A percentile compares a stretch with the other conserved stretches of the same genome.
Conservation (phyloP, 2,329 filamentous ascomycete species). For the Cytospora paraplurivora region DNA sequence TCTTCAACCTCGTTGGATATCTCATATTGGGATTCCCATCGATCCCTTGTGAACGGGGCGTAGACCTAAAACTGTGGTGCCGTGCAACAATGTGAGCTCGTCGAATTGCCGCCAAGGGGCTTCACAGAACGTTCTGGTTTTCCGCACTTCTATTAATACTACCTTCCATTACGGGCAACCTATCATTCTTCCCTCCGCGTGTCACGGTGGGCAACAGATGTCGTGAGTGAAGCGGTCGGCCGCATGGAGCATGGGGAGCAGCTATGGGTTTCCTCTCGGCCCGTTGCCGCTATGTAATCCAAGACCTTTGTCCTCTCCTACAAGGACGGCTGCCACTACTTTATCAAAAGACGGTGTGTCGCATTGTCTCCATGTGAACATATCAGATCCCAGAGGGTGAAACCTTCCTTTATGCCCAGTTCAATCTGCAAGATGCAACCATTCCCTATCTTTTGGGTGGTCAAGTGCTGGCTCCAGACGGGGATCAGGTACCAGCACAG, state of each 20-base stretch:
- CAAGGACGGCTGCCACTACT: constrained; percentile 1
- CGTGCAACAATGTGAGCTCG: no score
- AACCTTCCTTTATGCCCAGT: neutral
- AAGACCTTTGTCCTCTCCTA: neutral
- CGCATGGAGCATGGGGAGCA: neutral
- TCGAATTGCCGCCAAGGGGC: no score
- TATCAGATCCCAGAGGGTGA: neutral
- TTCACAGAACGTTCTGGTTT: neutral
- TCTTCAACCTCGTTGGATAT: no score
- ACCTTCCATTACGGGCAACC: neutral
- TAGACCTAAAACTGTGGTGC: no score
- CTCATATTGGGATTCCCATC: no score
- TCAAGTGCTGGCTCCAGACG: neutral
- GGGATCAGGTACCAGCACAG: neutral
- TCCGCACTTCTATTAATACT: neutral
- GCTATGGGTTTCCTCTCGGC: neutral
- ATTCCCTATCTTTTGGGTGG: neutral
- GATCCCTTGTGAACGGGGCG: no score
- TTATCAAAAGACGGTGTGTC: neutral
- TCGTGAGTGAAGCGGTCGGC: neutral
- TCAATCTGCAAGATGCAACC: neutral
- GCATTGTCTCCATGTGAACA: neutral
- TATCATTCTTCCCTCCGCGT: neutral
- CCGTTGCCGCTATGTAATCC: neutral
- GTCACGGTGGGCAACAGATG: neutral